A percentile compares a stretch with the other conserved stretches of the same genome.
Conservation (phyloP, 345 rosid species). For the Balakata baccata region DNA sequence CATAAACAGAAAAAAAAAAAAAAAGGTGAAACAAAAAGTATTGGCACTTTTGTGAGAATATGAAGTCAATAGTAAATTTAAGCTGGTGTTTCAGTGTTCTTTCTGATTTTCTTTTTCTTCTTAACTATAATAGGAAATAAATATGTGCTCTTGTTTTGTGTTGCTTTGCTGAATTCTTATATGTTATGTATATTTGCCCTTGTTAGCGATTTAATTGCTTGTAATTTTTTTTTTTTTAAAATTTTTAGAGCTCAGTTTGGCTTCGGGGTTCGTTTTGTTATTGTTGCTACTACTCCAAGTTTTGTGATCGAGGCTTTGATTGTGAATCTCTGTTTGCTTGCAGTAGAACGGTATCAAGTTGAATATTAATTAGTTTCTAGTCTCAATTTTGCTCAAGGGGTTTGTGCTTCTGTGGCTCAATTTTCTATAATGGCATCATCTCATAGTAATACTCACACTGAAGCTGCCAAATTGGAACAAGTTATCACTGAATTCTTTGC, state of each 20-base stretch:
- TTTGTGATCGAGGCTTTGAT: conserved; percentile 12
- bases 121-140: no score
- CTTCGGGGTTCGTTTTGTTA: not conserved
- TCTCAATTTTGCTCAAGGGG: conserved; percentile 22
- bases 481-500: conserved; percentile 82
- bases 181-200: not conserved
- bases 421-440: conserved; percentile 48
- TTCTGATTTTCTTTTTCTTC: no score
- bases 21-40: no score
- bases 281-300: not conserved
- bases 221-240: not conserved
- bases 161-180: not conserved
- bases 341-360: conserved; percentile 19
- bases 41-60: not conserved
- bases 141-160: not conserved
- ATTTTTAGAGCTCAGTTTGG: not conserved
- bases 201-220: not conserved
- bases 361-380: conserved; percentile 8
- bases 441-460: conserved; percentile 49
- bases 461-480: conserved; percentile 77
- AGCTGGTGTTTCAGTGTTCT: no score
- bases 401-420: conserved; percentile 9
- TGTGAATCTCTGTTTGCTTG: conserved; percentile 16
- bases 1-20: no score
- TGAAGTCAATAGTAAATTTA: no score